Evolutionary conservation across 108 stramenopile species (phyloP), one percentile per base, ranked within the genome.

Genomic region (Pseudonitzschia pungens): DNA sequence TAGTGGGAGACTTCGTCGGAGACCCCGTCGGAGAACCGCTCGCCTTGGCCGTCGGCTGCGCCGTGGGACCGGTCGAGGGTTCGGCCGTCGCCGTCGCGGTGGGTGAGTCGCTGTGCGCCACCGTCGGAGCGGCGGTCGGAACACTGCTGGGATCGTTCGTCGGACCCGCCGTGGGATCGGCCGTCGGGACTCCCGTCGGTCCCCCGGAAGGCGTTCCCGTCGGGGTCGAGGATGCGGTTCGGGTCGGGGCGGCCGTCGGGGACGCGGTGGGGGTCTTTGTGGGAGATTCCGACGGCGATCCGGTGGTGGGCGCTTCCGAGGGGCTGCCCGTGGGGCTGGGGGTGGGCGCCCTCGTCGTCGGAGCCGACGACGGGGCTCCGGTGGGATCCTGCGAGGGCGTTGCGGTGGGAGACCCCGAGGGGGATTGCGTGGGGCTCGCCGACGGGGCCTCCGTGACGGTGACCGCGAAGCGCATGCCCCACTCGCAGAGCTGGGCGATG

Each of bases 391-490:
- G 4, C n/a, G 36, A 62, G 20, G 60, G 32, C 6, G 32, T 20
- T 2, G 33, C 15, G 7, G 54, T 55, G 26, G 54, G 54, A 26
- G 54, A 12, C 24, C 2, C 62, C 1, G 4, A 3, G 3, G 62
- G 62, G 1, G 15, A 6, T 20, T 31, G 4, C 32, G 40, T 41
- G 8, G 62, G 62, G 6, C 26, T 14, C 12, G 62, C 1, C 26
- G 62, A 26, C 2, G 54, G 28, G 14, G 21, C 44, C 2, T 67
- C 66, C 9, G 43, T 22, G 45, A 67, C 66, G 21, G 6, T 7
- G 7, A 67, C 66, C 18, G 21, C 4, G 43, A 67, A 67, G 1
- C 66, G 45, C 66, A 67, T 67, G 21, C 66, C 66, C 45, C 45
- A 48, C 36, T 67, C 66, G 36, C 66, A 67, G 16, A 67, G 66